Evolutionary conservation across 371 early-diverging fungal species (phyloP), one percentile per base, ranked within the genome.

Genomic region (Parasitella parasitica): DNA sequence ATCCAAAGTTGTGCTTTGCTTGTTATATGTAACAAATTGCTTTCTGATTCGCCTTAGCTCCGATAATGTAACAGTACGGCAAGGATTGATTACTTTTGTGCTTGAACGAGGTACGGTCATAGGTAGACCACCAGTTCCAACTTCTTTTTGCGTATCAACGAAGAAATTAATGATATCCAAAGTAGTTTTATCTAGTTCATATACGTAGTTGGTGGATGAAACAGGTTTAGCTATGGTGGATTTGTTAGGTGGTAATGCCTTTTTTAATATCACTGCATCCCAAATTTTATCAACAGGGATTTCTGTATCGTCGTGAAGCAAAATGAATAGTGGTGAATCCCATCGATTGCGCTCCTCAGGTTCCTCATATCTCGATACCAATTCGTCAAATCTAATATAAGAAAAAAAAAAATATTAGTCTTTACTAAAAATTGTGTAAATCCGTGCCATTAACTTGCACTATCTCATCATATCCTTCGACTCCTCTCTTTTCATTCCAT

Each of bases 261-360:
- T 89, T 34, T 84, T 80, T 58, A 87, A 67, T 28, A 95, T 78
- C 4, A 96, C 67, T 15, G 96, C 89, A 54, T 89, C 87, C 87
- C 92, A 89, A 49, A 96, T 89, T 24, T 75, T 73, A 27, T 89
- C 86, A 22, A 75, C 74, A 11, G 91, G 90, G 13, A 83, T 60
- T 59, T 72, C 69, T 7, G 65, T 71, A 50, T 90, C 95, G 36
- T 90, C 86, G 55, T 90, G 89, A 27, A 94, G 77, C 6, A 95
- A 73, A 0, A 92, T 91, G 64, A 96, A 96, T 18, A 97, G 78
- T 12, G 99, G 99, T 6, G 93, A 83, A 72, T 99, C 99, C 99
- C 99, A 99, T 48, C 94, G 80, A 67, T 93, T 92, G 6, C 86
- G 78, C 12, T 87, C 85, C 50, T 91, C 89, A n/a, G 98, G 98